Percentiles rank a stretch among this genome's conserved stretches.
Evolutionary conservation across 2,329 filamentous ascomycete genomes (phyloP).

Genomic region (Orbilia blumenaviensis): DNA sequence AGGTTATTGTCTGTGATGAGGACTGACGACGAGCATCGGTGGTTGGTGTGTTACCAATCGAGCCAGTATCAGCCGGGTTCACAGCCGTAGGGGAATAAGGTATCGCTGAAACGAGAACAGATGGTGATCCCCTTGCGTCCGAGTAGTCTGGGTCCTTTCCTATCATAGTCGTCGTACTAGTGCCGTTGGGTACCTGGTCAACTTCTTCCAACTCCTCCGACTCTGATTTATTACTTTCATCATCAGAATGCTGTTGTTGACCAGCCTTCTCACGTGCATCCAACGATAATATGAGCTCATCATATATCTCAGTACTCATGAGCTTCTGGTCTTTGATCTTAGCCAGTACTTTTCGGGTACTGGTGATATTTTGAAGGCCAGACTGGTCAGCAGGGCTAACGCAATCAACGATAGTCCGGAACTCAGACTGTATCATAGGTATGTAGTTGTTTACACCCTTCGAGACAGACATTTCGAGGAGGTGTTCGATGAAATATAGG

Average conservation of each 20-base stretch:
- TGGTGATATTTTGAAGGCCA: constrained; percentile 91
- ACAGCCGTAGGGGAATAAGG: constrained; percentile 55
- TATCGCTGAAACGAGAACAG: constrained; percentile 52
- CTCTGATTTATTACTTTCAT: constrained; percentile 67
- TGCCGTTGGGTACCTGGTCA: constrained; percentile 49
- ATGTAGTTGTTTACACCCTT: constrained; percentile 83
- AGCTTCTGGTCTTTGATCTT: constrained; percentile 52
- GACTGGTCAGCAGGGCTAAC: constrained; percentile 87
- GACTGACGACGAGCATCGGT: constrained; percentile 37
- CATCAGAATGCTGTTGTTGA: constrained; percentile 80
- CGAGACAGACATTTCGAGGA: constrained; percentile 83
- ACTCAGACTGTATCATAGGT: constrained; percentile 93
- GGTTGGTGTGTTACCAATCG: constrained; percentile 44
- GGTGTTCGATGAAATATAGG: constrained; percentile 97
- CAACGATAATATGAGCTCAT: constrained; percentile 24
- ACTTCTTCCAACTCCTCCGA: constrained; percentile 55
- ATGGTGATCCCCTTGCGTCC: constrained; percentile 42
- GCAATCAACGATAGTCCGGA: constrained; percentile 87
- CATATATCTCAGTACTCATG: constrained; percentile 14
- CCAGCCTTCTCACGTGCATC: constrained; percentile 74
- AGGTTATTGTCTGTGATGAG: constrained; percentile 39
- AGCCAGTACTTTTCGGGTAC: constrained; percentile 77
- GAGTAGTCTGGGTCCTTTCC: constrained; percentile 44
- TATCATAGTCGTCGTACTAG: constrained; percentile 33
- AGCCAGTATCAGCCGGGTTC: constrained; percentile 55